phyloP scores from a whole-genome alignment of 495 filamentous ascomycete species.

The Aspergillus biplanus region DNA sequence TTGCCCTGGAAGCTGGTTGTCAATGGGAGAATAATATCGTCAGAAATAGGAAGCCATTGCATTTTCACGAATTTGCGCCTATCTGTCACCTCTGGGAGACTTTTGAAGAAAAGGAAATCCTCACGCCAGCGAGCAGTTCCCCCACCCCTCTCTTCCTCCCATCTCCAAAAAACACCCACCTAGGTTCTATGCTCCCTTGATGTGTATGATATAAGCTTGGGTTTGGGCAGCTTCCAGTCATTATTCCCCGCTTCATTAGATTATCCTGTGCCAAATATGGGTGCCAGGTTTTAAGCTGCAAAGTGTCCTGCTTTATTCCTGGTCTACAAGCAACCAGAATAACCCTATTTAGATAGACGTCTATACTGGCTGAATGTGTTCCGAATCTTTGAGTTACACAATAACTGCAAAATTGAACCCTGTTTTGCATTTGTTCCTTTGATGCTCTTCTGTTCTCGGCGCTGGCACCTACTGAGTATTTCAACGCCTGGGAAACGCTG shows the following conservation, averaged over 20 bases:
- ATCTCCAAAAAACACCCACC: neutral
- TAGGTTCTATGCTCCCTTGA: constrained; percentile 14
- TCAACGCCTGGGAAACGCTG: constrained; percentile 4
- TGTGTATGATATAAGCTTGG: constrained; percentile 14
- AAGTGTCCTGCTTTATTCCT: constrained; percentile 14
- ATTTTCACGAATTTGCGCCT: neutral
- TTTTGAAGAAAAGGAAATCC: neutral
- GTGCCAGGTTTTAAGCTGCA: constrained; percentile 12
- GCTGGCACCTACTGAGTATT: neutral
- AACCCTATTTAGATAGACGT: constrained; percentile 11
- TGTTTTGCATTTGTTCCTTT: neutral
- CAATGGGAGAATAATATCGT: constrained; percentile 1
- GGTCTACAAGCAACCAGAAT: constrained; percentile 11
- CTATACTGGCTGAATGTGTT: constrained; percentile 9
- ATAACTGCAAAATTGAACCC: constrained; percentile 4
- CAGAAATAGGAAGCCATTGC: constrained; percentile 2
- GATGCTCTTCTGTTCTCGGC: neutral
- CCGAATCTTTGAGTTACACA: neutral
- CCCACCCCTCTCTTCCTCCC: constrained; percentile 5
- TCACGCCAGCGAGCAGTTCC: neutral
- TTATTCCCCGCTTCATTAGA: neutral
- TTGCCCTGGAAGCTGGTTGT: neutral
- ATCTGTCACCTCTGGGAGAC: neutral
- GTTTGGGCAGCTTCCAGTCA: constrained; percentile 2
- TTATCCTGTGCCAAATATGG: constrained; percentile 13